Conservation (phyloP, 495 filamentous ascomycete species). For the Aspergillus egyptiacus region DNA sequence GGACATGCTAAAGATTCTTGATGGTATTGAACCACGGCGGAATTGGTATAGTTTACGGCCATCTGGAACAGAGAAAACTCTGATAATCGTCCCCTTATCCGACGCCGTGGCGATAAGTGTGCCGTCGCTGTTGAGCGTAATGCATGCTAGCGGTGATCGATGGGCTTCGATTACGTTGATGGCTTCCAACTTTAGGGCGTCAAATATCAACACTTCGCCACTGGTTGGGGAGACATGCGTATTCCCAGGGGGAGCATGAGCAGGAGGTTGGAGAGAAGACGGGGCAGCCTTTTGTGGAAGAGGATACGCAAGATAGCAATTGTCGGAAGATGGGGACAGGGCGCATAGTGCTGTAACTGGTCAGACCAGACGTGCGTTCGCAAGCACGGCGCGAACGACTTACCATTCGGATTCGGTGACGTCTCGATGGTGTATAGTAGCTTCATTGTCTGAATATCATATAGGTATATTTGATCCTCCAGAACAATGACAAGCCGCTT, state of each 20-base stretch:
- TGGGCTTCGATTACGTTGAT: constrained; percentile 92
- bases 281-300: constrained; percentile 72
- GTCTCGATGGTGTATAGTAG: constrained; percentile 84
- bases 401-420: constrained; percentile 82
- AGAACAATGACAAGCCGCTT: constrained; percentile 89
- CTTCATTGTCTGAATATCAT: constrained; percentile 98
- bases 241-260: constrained; percentile 76
- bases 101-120: constrained; percentile 93
- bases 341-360: constrained; percentile 69
- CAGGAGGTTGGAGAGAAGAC: constrained; percentile 58
- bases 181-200: constrained; percentile 77
- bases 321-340: constrained; percentile 88
- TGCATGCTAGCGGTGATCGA: constrained; percentile 81
- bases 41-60: constrained; percentile 94
- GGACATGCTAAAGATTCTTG: constrained; percentile 97
- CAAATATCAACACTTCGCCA: constrained; percentile 91
- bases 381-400: constrained; percentile 4
- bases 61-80: constrained; percentile 84
- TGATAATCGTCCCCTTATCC: constrained; percentile 94
- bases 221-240: constrained; percentile 71
- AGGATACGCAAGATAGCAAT: constrained; percentile 90
- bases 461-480: constrained; percentile 93
- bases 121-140: constrained; percentile 85
- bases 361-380: constrained; percentile 13
- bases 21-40: constrained; percentile 86